These are phyloP conservation scores for Penicillium italicum DNA, from an alignment of 2,329 filamentous ascomycete genomes.

Conservation along the genomic window DNA sequence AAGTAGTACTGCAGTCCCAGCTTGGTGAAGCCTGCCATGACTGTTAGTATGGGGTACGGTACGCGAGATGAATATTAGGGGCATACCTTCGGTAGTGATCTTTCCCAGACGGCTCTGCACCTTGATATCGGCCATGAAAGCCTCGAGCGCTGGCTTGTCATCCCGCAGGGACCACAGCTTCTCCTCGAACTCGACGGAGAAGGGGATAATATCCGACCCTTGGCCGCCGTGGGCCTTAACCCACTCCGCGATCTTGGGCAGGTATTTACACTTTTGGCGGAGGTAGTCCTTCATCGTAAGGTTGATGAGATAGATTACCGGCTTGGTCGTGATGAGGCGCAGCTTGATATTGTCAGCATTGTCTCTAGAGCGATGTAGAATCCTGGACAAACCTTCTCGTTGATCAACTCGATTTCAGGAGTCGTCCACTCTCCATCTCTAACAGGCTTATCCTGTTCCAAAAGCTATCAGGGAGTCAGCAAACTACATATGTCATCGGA, in stretches of 20 bases:
- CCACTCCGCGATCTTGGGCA: conserved; percentile 6
- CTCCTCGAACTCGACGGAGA: conserved; percentile 8
- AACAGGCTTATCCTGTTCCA: conserved; percentile 6
- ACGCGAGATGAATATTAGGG: not conserved
- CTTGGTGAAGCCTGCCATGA: conserved; percentile 3
- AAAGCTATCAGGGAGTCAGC: not conserved
- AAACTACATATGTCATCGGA: not conserved
- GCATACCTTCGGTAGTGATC: not conserved
- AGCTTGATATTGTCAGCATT: not conserved
- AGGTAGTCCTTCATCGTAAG: conserved; percentile 7
- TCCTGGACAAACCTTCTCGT: conserved; percentile 2
- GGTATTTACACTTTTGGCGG: conserved; percentile 5
- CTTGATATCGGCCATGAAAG: not conserved
- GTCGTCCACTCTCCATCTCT: conserved; percentile 6
- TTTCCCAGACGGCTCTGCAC: not conserved
- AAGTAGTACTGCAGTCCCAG: conserved; percentile 6
- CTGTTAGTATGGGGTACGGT: not conserved
- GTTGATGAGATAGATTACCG: conserved; percentile 6
- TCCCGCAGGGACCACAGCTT: conserved; percentile 3
- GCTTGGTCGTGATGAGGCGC: conserved; percentile 6
- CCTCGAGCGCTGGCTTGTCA: not conserved
- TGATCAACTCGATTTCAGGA: conserved; percentile 6
- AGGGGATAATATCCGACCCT: conserved; percentile 3
- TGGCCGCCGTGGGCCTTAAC: conserved; percentile 4
- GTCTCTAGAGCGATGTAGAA: not conserved